Percentiles rank a stretch among this genome's conserved stretches.
phyloP scores from a whole-genome alignment of 1,139 yeast species.

The Sugiyamaella xylanicola region DNA sequence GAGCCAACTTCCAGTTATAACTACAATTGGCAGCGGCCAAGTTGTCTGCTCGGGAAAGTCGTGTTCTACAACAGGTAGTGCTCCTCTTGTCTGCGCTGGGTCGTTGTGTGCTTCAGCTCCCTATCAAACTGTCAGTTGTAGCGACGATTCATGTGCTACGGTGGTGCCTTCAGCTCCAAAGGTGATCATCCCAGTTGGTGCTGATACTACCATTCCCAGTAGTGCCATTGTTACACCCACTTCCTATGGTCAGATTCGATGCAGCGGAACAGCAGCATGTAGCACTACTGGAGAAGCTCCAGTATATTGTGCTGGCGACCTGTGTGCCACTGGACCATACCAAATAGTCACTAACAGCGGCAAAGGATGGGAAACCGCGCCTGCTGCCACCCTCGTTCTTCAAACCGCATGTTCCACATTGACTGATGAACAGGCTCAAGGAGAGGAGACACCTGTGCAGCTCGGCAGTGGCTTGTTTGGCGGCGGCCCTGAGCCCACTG shows the following conservation, averaged over 20 bases:
- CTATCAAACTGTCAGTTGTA: conserved; percentile 17
- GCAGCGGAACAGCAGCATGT: conserved; percentile 5
- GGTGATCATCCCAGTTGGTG: conserved; percentile 8
- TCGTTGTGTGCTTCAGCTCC: conserved; percentile 9
- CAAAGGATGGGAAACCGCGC: conserved; percentile 11
- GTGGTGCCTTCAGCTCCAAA: conserved; percentile 8
- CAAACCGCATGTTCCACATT: conserved; percentile 10
- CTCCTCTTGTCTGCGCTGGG: conserved; percentile 18
- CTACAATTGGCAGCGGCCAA: conserved; percentile 13
- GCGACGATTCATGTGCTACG: conserved; percentile 5
- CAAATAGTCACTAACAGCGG: conserved; percentile 8
- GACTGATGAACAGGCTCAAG: conserved; percentile 1
- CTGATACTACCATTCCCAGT: conserved; percentile 1
- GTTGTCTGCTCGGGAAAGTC: conserved; percentile 8
- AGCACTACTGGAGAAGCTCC: conserved; percentile 16
- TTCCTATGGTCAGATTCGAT: conserved; percentile 8
- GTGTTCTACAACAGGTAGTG: conserved; percentile 14
- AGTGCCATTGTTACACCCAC: conserved; percentile 7
- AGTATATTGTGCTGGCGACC: conserved; percentile 15
- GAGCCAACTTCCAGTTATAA: conserved; percentile 1
- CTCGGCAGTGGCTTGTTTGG: neutral
- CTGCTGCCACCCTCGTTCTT: neutral
- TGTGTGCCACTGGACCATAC: conserved; percentile 16
- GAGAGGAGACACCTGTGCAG: neutral
- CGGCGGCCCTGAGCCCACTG: neutral